Conservation (phyloP, 352 stramenopile genomes). For the Plasmopara viticola region DNA sequence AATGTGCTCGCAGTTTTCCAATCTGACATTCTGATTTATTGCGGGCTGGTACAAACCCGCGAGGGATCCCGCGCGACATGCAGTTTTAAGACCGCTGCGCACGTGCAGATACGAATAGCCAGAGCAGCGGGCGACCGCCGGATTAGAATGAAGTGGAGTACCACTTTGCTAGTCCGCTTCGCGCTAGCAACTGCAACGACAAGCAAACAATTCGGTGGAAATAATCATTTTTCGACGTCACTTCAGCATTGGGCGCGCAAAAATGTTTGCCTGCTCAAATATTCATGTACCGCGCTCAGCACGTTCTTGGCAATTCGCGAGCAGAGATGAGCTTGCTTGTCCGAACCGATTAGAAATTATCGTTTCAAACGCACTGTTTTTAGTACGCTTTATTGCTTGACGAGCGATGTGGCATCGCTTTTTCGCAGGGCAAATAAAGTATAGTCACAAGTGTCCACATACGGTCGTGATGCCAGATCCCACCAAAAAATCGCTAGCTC, state of each 20-base stretch:
- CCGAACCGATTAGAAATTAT: too few species aligned
- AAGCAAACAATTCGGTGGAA: slow-evolving; percentile 15
- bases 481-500: background rate
- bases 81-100: background rate
- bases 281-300: slow-evolving; percentile 9
- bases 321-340: background rate
- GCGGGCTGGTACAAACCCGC: background rate
- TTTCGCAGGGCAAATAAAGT: slow-evolving; percentile 5
- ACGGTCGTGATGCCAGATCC: background rate
- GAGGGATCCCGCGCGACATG: background rate
- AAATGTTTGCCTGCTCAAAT: background rate
- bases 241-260: slow-evolving; percentile 1
- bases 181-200: background rate
- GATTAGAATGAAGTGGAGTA: too few species aligned
- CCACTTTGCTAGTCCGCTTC: background rate
- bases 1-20: too few species aligned
- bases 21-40: too few species aligned
- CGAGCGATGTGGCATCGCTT: too few species aligned
- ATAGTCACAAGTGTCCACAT: slow-evolving; percentile 1
- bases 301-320: background rate
- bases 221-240: slow-evolving; percentile 9
- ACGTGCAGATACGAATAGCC: too few species aligned
- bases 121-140: too few species aligned
- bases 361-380: too few species aligned
- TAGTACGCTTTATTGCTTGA: too few species aligned